phyloP scores from a whole-genome alignment of 1,284 basidiomycete genomes.

The Microbotryum saponariae region DNA sequence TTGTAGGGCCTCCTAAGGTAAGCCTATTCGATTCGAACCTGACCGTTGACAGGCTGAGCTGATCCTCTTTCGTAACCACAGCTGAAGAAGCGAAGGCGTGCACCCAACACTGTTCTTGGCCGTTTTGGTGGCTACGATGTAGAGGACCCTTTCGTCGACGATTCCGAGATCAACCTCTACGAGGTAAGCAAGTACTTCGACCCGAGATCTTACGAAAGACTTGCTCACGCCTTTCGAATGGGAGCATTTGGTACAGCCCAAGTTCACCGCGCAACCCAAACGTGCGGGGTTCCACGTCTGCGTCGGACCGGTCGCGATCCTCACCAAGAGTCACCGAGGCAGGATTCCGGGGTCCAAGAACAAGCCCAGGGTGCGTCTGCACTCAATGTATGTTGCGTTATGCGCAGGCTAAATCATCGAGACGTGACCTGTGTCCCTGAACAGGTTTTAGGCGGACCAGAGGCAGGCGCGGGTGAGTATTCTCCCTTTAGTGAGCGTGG shows the following conservation, averaged over 20 bases:
- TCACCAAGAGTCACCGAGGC: constrained; percentile 20
- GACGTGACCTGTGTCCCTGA: too few species aligned
- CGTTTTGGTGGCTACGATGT: constrained; percentile 62
- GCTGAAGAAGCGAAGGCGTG: constrained; percentile 52
- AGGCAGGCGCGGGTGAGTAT: too few species aligned
- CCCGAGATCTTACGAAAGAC: background rate
- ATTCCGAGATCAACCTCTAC: constrained; percentile 84
- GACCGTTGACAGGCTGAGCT: background rate
- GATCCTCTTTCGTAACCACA: background rate
- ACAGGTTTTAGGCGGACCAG: too few species aligned
- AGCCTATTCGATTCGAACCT: background rate
- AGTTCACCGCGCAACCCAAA: constrained; percentile 13
- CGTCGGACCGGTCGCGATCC: constrained; percentile 70
- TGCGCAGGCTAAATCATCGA: too few species aligned
- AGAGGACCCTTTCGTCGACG: constrained; percentile 91
- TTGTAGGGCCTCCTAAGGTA: constrained; percentile 8
- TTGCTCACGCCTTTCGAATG: background rate
- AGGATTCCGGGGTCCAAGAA: constrained; percentile 27
- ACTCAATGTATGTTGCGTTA: background rate
- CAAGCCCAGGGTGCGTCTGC: constrained; percentile 20
- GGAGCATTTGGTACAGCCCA: constrained; percentile 12
- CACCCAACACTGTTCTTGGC: constrained; percentile 28
- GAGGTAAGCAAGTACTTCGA: constrained; percentile 51
- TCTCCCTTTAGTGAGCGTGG: too few species aligned
- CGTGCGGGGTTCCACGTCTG: constrained; percentile 43